Evolutionary conservation across 164 flowering plant genomes (phyloP), one percentile per base, ranked within the genome.

Genomic region (Annona squamosa): DNA sequence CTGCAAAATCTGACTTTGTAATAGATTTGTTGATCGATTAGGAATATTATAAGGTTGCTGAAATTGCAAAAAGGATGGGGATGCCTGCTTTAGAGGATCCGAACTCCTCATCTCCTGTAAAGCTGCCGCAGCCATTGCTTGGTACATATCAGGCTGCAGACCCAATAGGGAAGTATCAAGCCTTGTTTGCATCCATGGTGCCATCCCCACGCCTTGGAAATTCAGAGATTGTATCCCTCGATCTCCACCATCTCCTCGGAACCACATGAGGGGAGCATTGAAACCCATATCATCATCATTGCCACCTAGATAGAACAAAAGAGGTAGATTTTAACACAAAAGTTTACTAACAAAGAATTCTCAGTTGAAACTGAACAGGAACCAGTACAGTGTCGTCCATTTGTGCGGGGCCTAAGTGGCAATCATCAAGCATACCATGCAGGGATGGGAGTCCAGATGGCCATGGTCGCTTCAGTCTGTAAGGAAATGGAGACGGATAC

Each of bases 401-500:
- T 52, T 52, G 9, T 16, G 9, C 9, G 0, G 59, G 13, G 2
- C 10, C 7, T 9, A 75, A 62, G 57, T 68, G 7, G 63, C 17
- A 46, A 72, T 26, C 16, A 13, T 56, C 10, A 46, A 72, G 46
- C 16, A 48, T 83, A 92, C 98, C 97, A 63, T 85, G 82, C 68
- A 87, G 83, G 56, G 97, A 81, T 7, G 96, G 97, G 17, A 90
- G 71, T 13, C 98, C 98, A 0, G 91, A 78, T 0, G 93, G 92
- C 99, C 98, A 93, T 68, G 99, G 97, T n/a, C 99, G 86, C 81
- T 92, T 95, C 5, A 95, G 88, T 77, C 99, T 80, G 17, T 93
- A 84, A 2, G 97, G 92, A 63, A 95, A 95, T 70, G 96, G 84
- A 46, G 99, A 90, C 6, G 97, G 94, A 81, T 94, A 94, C 98